These are phyloP conservation scores for Scutellaria minor DNA, from an alignment of 257 asterid species.

Conservation along the genomic window DNA sequence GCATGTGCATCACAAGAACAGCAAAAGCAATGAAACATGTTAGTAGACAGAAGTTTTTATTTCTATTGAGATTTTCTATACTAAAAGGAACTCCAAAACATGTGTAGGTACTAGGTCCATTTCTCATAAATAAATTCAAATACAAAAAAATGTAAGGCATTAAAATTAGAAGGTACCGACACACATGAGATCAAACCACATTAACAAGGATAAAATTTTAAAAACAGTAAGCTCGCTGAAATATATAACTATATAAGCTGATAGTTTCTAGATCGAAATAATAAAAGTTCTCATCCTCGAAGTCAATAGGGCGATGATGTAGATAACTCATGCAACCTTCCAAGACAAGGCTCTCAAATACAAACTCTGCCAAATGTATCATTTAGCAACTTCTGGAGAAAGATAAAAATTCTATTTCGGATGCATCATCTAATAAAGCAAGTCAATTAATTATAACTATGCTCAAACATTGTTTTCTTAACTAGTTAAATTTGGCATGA, in stretches of 20 bases:
- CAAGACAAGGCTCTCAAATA: no score
- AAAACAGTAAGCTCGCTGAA: no score
- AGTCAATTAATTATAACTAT: no score
- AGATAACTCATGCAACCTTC: no score
- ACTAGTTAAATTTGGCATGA: background rate
- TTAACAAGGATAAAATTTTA: background rate
- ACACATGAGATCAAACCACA: background rate
- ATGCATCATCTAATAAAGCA: no score
- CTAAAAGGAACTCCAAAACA: conserved; percentile 24
- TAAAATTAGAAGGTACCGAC: conserved; percentile 13
- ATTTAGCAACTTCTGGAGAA: no score
- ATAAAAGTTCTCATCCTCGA: no score
- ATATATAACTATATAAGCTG: no score
- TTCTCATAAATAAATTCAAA: conserved; percentile 1
- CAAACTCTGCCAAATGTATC: no score
- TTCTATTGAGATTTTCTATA: background rate
- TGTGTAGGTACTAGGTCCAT: background rate
- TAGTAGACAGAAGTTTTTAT: conserved; percentile 25
- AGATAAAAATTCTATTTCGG: no score
- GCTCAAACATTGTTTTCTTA: background rate
- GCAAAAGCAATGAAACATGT: conserved; percentile 12
- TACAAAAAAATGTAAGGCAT: background rate
- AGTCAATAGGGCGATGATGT: no score
- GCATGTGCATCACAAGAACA: conserved; percentile 40
- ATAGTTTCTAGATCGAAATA: no score